Evolutionary conservation across 805 yeast genomes (phyloP).

Genomic region (Candida argentea): DNA sequence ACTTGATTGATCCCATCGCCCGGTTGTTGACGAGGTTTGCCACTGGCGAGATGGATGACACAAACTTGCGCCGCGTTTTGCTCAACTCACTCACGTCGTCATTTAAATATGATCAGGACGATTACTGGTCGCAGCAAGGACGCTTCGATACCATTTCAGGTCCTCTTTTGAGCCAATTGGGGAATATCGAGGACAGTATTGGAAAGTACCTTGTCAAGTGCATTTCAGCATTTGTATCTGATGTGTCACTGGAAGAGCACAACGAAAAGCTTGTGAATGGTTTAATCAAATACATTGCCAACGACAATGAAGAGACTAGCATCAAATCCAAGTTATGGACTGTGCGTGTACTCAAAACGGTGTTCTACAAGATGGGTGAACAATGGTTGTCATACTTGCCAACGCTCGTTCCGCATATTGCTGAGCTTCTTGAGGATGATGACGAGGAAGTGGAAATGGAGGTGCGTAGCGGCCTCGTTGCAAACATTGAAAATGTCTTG

Average conservation of each 20-base stretch:
- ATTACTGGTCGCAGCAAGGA: constrained; percentile 85
- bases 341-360: constrained; percentile 62
- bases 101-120: constrained; percentile 84
- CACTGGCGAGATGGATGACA: constrained; percentile 27
- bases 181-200: constrained; percentile 57
- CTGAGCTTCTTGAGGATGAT: constrained; percentile 92
- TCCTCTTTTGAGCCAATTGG: constrained; percentile 57
- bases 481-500: constrained; percentile 80
- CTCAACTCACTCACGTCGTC: constrained; percentile 68
- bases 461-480: constrained; percentile 82
- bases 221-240: constrained; percentile 60
- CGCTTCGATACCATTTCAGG: constrained; percentile 67
- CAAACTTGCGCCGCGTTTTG: constrained; percentile 61
- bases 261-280: constrained; percentile 52
- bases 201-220: constrained; percentile 79
- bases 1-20: constrained; percentile 67
- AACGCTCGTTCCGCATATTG: constrained; percentile 89
- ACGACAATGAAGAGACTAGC: constrained; percentile 40
- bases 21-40: constrained; percentile 43
- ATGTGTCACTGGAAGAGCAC: constrained; percentile 57
- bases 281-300: constrained; percentile 26
- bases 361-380: constrained; percentile 89
- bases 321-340: constrained; percentile 78
- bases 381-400: constrained; percentile 89
- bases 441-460: constrained; percentile 88